Conservation (phyloP, 768 basidiomycete species). For the Agaricus bisporus region DNA sequence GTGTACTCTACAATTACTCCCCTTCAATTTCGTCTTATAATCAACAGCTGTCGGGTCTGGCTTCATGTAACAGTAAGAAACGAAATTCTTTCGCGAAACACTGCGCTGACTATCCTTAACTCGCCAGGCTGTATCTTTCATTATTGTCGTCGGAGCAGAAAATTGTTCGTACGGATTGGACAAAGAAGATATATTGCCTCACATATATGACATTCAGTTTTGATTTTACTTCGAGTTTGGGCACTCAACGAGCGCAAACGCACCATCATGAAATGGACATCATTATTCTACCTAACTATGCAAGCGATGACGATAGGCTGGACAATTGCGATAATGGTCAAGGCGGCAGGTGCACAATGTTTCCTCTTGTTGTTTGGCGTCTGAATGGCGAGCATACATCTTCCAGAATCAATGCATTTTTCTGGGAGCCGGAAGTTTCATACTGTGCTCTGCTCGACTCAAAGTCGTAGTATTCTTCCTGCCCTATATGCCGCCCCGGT, state of each 20-base stretch:
- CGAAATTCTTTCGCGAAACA: background rate
- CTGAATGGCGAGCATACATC: background rate
- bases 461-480: background rate
- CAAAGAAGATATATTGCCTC: background rate
- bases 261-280: constrained; percentile 5
- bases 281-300: background rate
- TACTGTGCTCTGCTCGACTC: background rate
- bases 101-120: background rate
- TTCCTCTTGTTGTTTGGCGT: background rate
- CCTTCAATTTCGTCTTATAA: background rate
- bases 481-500: background rate
- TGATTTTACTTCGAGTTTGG: constrained; percentile 4
- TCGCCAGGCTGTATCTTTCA: background rate
- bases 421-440: background rate
- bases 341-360: background rate
- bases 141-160: background rate
- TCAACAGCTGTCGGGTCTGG: background rate
- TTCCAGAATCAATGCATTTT: background rate
- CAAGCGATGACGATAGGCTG: constrained; percentile 1
- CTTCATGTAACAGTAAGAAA: constrained; percentile 1
- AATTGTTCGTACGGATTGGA: background rate
- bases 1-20: background rate
- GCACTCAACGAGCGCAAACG: background rate
- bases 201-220: background rate
- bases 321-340: background rate